Evolutionary conservation across 1,284 basidiomycete genomes (phyloP).

Genomic region (Ceraceosorus guamensis): DNA sequence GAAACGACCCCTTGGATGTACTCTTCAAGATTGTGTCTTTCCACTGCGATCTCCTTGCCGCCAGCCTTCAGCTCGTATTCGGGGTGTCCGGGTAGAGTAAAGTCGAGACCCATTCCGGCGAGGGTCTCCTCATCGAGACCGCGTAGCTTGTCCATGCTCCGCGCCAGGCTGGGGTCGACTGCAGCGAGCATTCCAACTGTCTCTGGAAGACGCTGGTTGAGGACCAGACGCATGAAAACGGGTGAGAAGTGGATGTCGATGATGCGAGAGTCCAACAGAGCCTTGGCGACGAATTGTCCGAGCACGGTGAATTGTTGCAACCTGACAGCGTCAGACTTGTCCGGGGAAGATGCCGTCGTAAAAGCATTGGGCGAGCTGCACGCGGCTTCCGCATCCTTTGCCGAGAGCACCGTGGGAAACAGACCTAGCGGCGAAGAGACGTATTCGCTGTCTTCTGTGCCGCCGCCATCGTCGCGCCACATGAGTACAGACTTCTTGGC

Average conservation of each 20-base stretch:
- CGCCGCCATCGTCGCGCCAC: conserved; percentile 74
- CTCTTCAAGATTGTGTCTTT: conserved; percentile 74
- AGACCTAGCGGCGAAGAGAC: conserved; percentile 40
- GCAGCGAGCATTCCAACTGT: conserved; percentile 65
- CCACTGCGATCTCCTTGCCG: conserved; percentile 71
- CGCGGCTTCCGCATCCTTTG: conserved; percentile 60
- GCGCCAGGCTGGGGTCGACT: conserved; percentile 75
- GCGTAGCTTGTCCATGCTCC: conserved; percentile 71
- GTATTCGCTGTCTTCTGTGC: conserved; percentile 50
- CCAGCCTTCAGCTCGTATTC: conserved; percentile 81
- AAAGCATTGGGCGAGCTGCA: conserved; percentile 63
- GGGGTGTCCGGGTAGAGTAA: conserved; percentile 83
- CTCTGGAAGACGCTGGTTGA: conserved; percentile 75
- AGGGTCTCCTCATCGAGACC: conserved; percentile 63
- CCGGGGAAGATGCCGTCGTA: conserved; percentile 18
- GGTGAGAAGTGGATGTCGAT: conserved; percentile 92
- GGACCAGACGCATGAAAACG: conserved; percentile 77
- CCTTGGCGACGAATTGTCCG: conserved; percentile 96
- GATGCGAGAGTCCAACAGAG: conserved; percentile 91
- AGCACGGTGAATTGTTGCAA: conserved; percentile 79
- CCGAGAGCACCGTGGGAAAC: conserved; percentile 73
- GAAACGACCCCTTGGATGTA: conserved; percentile 63
- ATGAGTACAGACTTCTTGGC: conserved; percentile 76
- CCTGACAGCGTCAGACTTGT: conserved; percentile 14
- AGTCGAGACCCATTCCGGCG: conserved; percentile 84